These are phyloP conservation scores for Fusarium pseudonygamai DNA, from an alignment of 2,329 filamentous ascomycete species.

Conservation along the genomic window DNA sequence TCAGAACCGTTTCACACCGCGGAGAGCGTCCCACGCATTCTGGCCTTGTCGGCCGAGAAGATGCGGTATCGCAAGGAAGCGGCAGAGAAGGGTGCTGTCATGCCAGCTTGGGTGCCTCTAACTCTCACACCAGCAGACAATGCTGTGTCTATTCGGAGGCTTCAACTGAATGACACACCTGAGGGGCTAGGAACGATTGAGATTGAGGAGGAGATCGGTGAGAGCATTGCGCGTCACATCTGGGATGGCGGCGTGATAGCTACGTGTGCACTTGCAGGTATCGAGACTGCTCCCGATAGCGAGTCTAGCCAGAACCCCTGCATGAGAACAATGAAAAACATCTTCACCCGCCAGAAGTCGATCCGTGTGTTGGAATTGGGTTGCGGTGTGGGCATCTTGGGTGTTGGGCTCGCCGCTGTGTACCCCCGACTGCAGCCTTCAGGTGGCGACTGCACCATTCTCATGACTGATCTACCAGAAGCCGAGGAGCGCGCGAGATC, in stretches of 20 bases:
- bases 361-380: slow-evolving; percentile 64
- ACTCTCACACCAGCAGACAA: slow-evolving; percentile 33
- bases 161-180: slow-evolving; percentile 40
- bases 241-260: slow-evolving; percentile 67
- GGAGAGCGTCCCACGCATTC: slow-evolving; percentile 41
- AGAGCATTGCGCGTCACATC: slow-evolving; percentile 68
- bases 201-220: slow-evolving; percentile 66
- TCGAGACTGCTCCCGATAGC: slow-evolving; percentile 41
- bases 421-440: slow-evolving; percentile 38
- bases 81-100: slow-evolving; percentile 50
- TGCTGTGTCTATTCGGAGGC: slow-evolving; percentile 44
- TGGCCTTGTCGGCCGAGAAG: slow-evolving; percentile 33
- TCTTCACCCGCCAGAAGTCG: slow-evolving; percentile 40
- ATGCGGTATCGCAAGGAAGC: slow-evolving; percentile 31
- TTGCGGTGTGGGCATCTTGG: slow-evolving; percentile 65
- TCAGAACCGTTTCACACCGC: slow-evolving; percentile 40
- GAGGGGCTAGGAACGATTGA: slow-evolving; percentile 47
- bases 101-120: slow-evolving; percentile 55
- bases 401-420: slow-evolving; percentile 57
- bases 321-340: slow-evolving; percentile 45
- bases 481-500: slow-evolving; percentile 59
- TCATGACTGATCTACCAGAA: slow-evolving; percentile 66
- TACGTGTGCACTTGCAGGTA: slow-evolving; percentile 46
- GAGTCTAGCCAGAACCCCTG: slow-evolving; percentile 41
- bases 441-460: slow-evolving; percentile 46